These are phyloP conservation scores for Cordyceps fumosorosea DNA, from an alignment of 2,329 filamentous ascomycete genomes.

Conservation along the genomic window DNA sequence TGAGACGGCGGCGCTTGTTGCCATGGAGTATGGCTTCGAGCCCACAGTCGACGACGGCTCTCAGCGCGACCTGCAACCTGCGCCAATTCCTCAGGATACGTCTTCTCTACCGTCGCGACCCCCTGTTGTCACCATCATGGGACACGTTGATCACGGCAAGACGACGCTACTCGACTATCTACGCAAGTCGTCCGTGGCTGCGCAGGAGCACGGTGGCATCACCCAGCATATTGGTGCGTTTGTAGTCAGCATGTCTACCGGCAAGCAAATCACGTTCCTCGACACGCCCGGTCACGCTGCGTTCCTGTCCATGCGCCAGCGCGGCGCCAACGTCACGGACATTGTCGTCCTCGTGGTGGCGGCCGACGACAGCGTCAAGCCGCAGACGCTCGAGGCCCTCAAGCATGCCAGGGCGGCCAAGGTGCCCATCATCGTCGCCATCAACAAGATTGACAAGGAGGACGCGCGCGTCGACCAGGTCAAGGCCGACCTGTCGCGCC, in stretches of 20 bases:
- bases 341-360: slow-evolving; percentile 95
- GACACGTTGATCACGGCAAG: slow-evolving; percentile 97
- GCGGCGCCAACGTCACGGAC: slow-evolving; percentile 92
- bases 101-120: slow-evolving; percentile 66
- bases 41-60: slow-evolving; percentile 66
- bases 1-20: slow-evolving; percentile 84
- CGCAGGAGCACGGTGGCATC: slow-evolving; percentile 90
- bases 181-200: slow-evolving; percentile 85
- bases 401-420: slow-evolving; percentile 83
- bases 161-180: slow-evolving; percentile 93
- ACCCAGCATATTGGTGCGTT: slow-evolving; percentile 99
- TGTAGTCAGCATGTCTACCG: slow-evolving; percentile 77
- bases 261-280: slow-evolving; percentile 89
- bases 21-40: slow-evolving; percentile 88
- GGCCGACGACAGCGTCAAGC: slow-evolving; percentile 95
- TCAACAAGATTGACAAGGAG: slow-evolving; percentile 94
- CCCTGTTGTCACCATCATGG: slow-evolving; percentile 98
- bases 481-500: slow-evolving; percentile 75
- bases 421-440: slow-evolving; percentile 94
- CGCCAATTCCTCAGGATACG: slow-evolving; percentile 61
- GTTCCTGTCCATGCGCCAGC: slow-evolving; percentile 90
- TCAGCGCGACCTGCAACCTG: slow-evolving; percentile 62
- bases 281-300: slow-evolving; percentile 96
- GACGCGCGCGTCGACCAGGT: slow-evolving; percentile 75
- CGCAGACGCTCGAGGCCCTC: slow-evolving; percentile 91